Evolutionary conservation across 2,329 filamentous ascomycete genomes (phyloP), one percentile per base, ranked within the genome.

Genomic region (Nemania serpens): DNA sequence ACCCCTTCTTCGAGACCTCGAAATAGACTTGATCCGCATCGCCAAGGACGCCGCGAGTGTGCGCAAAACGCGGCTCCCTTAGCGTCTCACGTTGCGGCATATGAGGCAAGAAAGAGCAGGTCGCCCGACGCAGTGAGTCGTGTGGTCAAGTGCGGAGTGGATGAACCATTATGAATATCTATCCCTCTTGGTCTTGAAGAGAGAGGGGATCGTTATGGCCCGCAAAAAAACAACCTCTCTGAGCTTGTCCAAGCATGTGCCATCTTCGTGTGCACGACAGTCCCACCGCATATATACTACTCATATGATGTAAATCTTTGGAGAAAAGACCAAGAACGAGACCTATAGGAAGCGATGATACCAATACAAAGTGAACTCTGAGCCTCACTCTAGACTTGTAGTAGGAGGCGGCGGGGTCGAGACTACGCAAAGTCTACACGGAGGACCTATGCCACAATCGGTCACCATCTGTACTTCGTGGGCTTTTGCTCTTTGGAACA

Each of bases 1-100:
- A 29, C 7, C 15, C 33, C 20, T 33, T 36, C 37, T 20, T 29
- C 25, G 11, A 45, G 22, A 2, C 46, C 6, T 33, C 13, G 13
- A 29, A 36, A 17, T 25, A 25, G 22, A 3, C 20, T 45, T 18
- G 25, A 13, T 43, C 42, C 15, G 11, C 20, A 42, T 41, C 39
- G 47, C 55, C 46, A 55, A 62, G 59, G 20, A 13, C n/a, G 20
- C 37, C 51, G 39, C 6, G 36, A 33, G 49, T 39, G 43, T 37
- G 50, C 59, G 59, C 59, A 48, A 49, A 51, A 55, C 56, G 56
- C 56, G 56, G 51, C 46, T 50, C 36, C 45, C 37, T 39, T 45
- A 39, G 22, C 53, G 15, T 39, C 17, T 37, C 33, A 10, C 17
- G 47, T 34, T 29, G 25, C 25, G 7, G 25, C 7, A 29, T 29